Conservation (phyloP, 352 stramenopile species). For the Pythium plurisporium region DNA sequence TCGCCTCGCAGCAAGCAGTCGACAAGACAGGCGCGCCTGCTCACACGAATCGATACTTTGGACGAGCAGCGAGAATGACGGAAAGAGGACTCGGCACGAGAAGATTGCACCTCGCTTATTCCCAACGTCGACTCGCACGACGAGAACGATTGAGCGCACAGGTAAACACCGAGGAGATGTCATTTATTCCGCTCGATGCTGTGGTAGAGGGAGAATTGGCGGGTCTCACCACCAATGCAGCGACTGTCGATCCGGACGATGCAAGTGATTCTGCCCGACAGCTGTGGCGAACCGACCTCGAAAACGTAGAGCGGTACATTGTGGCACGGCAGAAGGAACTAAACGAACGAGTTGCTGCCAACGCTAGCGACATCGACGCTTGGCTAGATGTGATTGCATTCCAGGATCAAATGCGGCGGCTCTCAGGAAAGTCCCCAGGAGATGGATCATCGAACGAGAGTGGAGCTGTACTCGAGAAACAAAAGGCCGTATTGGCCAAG, state of each 20-base stretch:
- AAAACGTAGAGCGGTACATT: constrained; percentile 63
- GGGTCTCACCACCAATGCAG: not conserved
- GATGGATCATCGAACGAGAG: not conserved
- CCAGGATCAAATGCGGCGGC: constrained; percentile 51
- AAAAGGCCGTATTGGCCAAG: constrained; percentile 52
- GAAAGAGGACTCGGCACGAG: constrained; percentile 38
- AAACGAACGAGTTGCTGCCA: constrained; percentile 21
- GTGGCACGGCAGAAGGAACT: constrained; percentile 45
- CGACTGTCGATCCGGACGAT: too few species aligned
- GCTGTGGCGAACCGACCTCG: constrained; percentile 50
- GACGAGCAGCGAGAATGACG: constrained; percentile 30
- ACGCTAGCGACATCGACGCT: constrained; percentile 31
- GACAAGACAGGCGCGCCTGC: not conserved
- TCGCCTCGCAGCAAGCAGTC: not conserved
- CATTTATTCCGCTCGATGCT: constrained; percentile 59
- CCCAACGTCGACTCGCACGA: constrained; percentile 40
- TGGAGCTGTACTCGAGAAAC: constrained; percentile 51
- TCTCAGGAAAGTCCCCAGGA: constrained; percentile 19
- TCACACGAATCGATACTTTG: constrained; percentile 48
- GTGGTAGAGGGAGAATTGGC: constrained; percentile 33
- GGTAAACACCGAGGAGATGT: constrained; percentile 28
- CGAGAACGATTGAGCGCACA: not conserved
- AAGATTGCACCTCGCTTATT: constrained; percentile 67
- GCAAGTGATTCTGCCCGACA: not conserved
- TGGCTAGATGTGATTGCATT: constrained; percentile 80